A percentile compares a stretch with the other conserved stretches of the same genome.
These are phyloP conservation scores for Kuraishia cidri DNA, from an alignment of 805 yeast species.

Conservation along the genomic window DNA sequence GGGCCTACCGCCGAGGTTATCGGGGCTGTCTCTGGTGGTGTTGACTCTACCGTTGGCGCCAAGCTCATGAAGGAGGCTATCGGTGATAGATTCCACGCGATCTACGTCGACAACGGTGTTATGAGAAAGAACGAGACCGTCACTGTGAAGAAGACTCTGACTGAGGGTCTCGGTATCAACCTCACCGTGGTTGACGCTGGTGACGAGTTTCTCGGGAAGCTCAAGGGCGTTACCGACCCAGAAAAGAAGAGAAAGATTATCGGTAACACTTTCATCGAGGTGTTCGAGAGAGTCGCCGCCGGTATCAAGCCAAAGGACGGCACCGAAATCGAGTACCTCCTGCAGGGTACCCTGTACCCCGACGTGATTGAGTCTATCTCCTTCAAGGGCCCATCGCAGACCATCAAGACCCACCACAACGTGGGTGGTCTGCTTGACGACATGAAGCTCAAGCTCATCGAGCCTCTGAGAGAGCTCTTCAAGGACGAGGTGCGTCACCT, in stretches of 20 bases:
- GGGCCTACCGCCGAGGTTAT: slow-evolving; percentile 98
- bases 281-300: slow-evolving; percentile 93
- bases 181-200: slow-evolving; percentile 91
- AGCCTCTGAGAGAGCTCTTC: slow-evolving; percentile 97
- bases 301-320: slow-evolving; percentile 85
- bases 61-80: slow-evolving; percentile 97
- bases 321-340: slow-evolving; percentile 81
- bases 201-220: slow-evolving; percentile 76
- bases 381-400: slow-evolving; percentile 99
- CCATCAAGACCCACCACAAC: slow-evolving; percentile 98
- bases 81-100: slow-evolving; percentile 98
- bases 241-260: slow-evolving; percentile 98
- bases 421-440: slow-evolving; percentile 97
- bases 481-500: slow-evolving; percentile 97
- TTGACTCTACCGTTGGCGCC: slow-evolving; percentile 98
- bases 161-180: slow-evolving; percentile 91
- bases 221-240: slow-evolving; percentile 94
- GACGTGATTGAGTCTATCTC: slow-evolving; percentile 98
- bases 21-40: slow-evolving; percentile 99
- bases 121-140: slow-evolving; percentile 92
- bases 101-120: slow-evolving; percentile 96
- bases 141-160: slow-evolving; percentile 79
- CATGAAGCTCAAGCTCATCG: slow-evolving; percentile 97
- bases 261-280: slow-evolving; percentile 96
- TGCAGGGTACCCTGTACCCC: slow-evolving; percentile 97